Base-by-base conservation (phyloP, 1,139 yeast genomes). In the Trichomonascaceae sp. region DNA sequence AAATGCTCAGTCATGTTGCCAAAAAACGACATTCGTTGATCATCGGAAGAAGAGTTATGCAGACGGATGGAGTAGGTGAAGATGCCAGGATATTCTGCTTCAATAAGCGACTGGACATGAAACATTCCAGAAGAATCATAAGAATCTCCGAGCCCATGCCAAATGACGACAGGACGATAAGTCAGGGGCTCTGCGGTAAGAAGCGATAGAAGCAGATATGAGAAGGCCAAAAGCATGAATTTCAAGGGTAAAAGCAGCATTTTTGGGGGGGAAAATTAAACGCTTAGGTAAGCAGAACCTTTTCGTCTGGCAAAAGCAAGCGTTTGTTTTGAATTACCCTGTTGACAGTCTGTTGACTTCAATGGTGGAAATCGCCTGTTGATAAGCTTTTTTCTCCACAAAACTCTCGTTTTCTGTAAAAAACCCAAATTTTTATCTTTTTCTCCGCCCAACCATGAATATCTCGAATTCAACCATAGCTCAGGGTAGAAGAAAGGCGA, bases 401-500 rank as follows among this genome's bases (percentile, higher is more conserved):
- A 36, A 36, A n/a, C n/a, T 4, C 4, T 12, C 38, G 15, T 2
- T 36, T 13, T 15, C 6, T 36, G 41, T 13, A 36, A 36, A 36
- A 36, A 15, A 17, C 41, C 41, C 41, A 36, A 36, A 36, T 36
- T 36, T 36, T 36, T n/a, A n/a, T n/a, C 41, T 6, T 13, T 15
- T 17, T 36, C 17, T 13, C 5, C 41, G 19, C 13, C 22, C 19
- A 13, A 45, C 30, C 52, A 89, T 90, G 96, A 90, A 89, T 71
- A 84, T 89, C 53, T 87, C 96, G 54, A 88, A 96, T 49, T 87
- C 96, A 57, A 87, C 96, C 10, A 80, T 89, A 53, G 93, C 91
- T 43, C 89, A 87, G 51, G 81, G 90, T 69, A 80, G 90, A 69
- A 79, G 90, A 67, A 84, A 87, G 61, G 85, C 85, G 47, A 91